These are phyloP conservation scores for Aspergillus tubingensis DNA, from an alignment of 2,329 filamentous ascomycete species.

Conservation along the genomic window DNA sequence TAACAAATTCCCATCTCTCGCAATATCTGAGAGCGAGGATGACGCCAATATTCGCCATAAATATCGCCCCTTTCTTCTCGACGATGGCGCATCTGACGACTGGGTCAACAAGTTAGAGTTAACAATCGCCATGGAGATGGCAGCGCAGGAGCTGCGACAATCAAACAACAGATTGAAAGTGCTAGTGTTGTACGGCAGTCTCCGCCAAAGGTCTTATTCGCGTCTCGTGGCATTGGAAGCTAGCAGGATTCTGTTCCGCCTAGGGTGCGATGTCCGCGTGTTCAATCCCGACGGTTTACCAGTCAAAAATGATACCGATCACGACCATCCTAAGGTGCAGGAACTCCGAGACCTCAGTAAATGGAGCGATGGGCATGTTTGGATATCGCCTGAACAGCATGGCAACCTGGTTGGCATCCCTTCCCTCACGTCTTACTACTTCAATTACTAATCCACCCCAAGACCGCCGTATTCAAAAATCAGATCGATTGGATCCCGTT, in stretches of 20 bases:
- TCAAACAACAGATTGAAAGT: conserved; percentile 53
- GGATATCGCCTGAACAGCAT: conserved; percentile 68
- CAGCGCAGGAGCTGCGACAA: conserved; percentile 48
- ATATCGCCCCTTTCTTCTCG: conserved; percentile 61
- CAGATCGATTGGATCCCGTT: conserved; percentile 72
- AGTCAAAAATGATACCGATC: conserved; percentile 64
- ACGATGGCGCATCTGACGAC: conserved; percentile 45
- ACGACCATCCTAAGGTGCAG: conserved; percentile 61
- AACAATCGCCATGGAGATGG: conserved; percentile 54
- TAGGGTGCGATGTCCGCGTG: conserved; percentile 67
- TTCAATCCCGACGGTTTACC: conserved; percentile 62
- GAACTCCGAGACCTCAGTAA: conserved; percentile 62
- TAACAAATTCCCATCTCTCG: not conserved
- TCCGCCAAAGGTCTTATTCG: conserved; percentile 61
- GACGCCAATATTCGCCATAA: conserved; percentile 47
- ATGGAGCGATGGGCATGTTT: conserved; percentile 69
- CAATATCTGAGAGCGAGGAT: conserved; percentile 46
- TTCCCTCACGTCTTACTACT: not conserved
- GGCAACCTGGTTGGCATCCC: conserved; percentile 56
- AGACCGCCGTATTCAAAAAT: conserved; percentile 68
- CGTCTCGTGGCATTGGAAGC: conserved; percentile 62
- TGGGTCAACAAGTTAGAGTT: conserved; percentile 62
- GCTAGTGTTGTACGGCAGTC: conserved; percentile 63
- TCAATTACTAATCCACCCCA: not conserved
- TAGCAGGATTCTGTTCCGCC: conserved; percentile 61